Percentiles rank a stretch among this genome's conserved stretches.
Evolutionary conservation across 2,329 filamentous ascomycete species (phyloP).

Genomic region (Penicillium expansum): DNA sequence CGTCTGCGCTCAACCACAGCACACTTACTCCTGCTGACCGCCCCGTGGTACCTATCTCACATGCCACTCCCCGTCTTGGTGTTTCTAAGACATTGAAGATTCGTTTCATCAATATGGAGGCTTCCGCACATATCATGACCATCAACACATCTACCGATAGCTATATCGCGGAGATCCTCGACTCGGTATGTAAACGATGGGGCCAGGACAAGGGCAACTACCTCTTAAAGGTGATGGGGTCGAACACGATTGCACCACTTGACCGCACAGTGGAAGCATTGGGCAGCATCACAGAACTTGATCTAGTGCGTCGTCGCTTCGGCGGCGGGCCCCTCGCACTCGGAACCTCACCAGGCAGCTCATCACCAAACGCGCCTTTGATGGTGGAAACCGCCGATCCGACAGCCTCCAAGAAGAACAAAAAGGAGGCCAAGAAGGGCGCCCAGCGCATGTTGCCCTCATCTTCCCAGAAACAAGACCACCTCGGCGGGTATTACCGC

Average conservation of each 20-base stretch:
- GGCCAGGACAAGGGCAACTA: constrained; percentile 64
- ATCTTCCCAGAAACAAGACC: constrained; percentile 48
- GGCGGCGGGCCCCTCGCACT: constrained; percentile 57
- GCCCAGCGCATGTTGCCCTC: constrained; percentile 44
- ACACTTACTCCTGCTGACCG: constrained; percentile 47
- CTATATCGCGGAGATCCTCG: constrained; percentile 66
- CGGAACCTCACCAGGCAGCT: constrained; percentile 59
- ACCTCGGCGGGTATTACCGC: constrained; percentile 54
- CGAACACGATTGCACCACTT: constrained; percentile 61
- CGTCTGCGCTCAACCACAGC: constrained; percentile 46
- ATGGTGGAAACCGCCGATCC: constrained; percentile 47
- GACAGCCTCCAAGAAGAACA: constrained; percentile 28
- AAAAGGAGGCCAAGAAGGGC: constrained; percentile 45
- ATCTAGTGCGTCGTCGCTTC: constrained; percentile 61
- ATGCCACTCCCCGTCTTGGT: constrained; percentile 56
- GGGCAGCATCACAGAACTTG: constrained; percentile 58
- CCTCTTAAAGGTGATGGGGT: constrained; percentile 61
- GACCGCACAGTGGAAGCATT: constrained; percentile 65
- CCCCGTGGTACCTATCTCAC: constrained; percentile 43
- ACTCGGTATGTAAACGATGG: constrained; percentile 60
- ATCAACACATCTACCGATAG: constrained; percentile 62
- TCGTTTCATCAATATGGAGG: constrained; percentile 60
- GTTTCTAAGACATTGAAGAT: constrained; percentile 58
- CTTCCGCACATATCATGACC: constrained; percentile 52
- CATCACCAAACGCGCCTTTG: constrained; percentile 63